Evolutionary conservation across 192 early-diverging fungal species (phyloP), one percentile per base, ranked within the genome.

Genomic region (Linderina pennispora): DNA sequence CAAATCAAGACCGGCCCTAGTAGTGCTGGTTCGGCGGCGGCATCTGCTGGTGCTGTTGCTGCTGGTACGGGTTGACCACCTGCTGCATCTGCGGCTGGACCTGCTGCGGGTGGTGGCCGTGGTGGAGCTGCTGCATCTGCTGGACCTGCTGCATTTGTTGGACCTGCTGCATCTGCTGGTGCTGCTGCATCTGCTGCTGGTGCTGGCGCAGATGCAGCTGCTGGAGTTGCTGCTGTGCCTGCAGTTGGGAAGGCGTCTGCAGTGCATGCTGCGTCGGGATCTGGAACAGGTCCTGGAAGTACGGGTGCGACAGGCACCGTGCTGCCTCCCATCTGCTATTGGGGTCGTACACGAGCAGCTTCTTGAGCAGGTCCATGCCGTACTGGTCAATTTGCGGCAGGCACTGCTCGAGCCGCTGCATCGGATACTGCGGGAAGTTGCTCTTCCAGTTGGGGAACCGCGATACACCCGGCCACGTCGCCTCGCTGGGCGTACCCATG

Each of bases 291-390:
- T 72, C 62, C 45, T 61, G 62, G 43, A 72, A 72, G 23, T 65
- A 72, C 35, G 57, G 58, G 31, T 72, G 69, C 0, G 46, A 42
- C 32, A 72, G 36, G 18, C 69, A 72, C 24, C 37, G 52, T 21
- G 40, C 40, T 6, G 62, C 62, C 28, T 65, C 56, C 62, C 69
- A 72, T 15, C 69, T 57, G 39, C 43, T 9, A 6, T 43, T 48
- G 13, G 86, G 88, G 40, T 90, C 81, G 49, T 87, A 89, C 47
- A 80, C 80, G 40, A 88, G 59, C 62, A 91, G 76, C 42, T 81
- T 74, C 60, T 77, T 82, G 37, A 91, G 58, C 44, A 91, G 45
- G 48, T 88, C 86, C 53, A 86, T 63, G n/a, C 77, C 87, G 40
- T 72, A 60, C 23, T 66, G 60, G 28, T 86, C 81, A 46, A 90